Evolutionary conservation across 2,329 filamentous ascomycete species (phyloP), one percentile per base, ranked within the genome.

Genomic region (Tympanopsis confertula): DNA sequence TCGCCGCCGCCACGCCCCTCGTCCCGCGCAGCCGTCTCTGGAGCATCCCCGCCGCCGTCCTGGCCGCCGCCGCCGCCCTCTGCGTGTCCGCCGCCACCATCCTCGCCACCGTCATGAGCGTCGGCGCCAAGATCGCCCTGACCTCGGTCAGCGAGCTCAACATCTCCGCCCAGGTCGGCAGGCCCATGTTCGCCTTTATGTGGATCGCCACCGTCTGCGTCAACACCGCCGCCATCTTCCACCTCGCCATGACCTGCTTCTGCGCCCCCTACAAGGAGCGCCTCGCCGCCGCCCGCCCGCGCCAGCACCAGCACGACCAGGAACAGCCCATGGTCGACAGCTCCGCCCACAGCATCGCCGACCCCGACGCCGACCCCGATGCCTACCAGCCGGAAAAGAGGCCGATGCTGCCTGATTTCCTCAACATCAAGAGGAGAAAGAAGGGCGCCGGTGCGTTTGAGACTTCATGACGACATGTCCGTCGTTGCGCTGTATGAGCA

Each of bases 161-260:
- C 56, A 87, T 95, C 47, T 55, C 62, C 10, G 83, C 80, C 3
- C 60, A 69, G 3, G 64, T 94, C 24, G 87, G 87, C 5, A 59
- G 56, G 22, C 69, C 75, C 46, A 88, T 94, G 82, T 74, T 94
- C 50, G 82, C 64, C 0, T 93, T 94, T 52, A 89, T 94, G 81
- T 96, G 89, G 88, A 71, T 86, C 20, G 84, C 81, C 0, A 71
- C 78, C 1, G 73, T 67, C 0, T 74, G 80, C 42, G 71, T 74
- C 1, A 60, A 86, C 4, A 50, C 88, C 15, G 80, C 81, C 0
- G 88, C 84, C 48, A 54, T 82, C 20, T 64, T 91, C 15, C 85
- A 93, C 55, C 63, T 82, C 19, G 75, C 79, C 20, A 70, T 89
- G 57, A 83, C 80, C 47, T 94, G 86, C 57, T 26, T 26, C 22